These are phyloP conservation scores for Penicillium sp. DNA, from an alignment of 2,329 filamentous ascomycete genomes.

Conservation along the genomic window DNA sequence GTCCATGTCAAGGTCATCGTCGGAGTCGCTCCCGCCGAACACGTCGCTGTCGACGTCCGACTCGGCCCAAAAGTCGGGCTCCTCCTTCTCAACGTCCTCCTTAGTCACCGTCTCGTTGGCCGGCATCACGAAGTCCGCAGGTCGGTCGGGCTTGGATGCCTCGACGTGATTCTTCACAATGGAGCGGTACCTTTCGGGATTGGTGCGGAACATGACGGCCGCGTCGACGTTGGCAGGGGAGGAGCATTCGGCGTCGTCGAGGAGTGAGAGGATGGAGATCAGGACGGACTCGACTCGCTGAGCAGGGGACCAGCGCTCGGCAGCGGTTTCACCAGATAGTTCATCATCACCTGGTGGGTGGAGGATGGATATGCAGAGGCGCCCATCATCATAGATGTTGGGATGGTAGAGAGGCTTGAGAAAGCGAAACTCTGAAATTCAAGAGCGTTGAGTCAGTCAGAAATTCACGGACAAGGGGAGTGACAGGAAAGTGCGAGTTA, in stretches of 20 bases:
- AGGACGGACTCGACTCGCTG: conserved; percentile 94
- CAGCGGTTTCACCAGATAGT: conserved; percentile 86
- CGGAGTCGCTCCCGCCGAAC: conserved; percentile 71
- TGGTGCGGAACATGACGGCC: conserved; percentile 78
- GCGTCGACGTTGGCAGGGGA: conserved; percentile 96
- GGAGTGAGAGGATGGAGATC: conserved; percentile 84
- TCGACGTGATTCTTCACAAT: conserved; percentile 71
- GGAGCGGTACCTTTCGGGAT: conserved; percentile 68
- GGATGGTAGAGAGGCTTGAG: conserved; percentile 79
- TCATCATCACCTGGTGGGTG: conserved; percentile 89
- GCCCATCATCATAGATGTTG: conserved; percentile 89
- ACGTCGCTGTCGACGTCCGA: conserved; percentile 72
- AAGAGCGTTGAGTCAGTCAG: not conserved
- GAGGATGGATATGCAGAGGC: conserved; percentile 94
- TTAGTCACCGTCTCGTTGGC: conserved; percentile 61
- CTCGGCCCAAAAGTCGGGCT: conserved; percentile 75
- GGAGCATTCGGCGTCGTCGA: conserved; percentile 91
- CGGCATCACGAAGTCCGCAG: conserved; percentile 78
- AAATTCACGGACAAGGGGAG: not conserved
- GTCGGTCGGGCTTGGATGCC: conserved; percentile 76
- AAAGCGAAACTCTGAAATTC: conserved; percentile 73
- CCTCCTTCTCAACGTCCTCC: conserved; percentile 68
- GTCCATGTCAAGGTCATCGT: conserved; percentile 49
- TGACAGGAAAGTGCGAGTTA: no score
- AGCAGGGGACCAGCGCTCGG: conserved; percentile 90